Base-by-base conservation (phyloP, 2,329 filamentous ascomycete genomes). In the Beauveria sp. region DNA sequence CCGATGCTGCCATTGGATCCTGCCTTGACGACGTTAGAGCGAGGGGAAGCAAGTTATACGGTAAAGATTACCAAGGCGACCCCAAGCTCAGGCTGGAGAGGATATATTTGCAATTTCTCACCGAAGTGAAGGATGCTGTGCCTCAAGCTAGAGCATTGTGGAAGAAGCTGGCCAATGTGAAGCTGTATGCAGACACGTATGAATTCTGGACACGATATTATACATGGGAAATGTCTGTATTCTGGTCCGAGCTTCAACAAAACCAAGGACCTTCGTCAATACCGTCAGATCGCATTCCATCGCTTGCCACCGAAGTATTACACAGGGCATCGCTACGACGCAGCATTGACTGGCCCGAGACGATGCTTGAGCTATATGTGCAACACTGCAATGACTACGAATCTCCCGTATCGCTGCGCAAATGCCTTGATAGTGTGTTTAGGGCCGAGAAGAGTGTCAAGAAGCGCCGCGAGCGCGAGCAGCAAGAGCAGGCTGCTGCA, bases 141-240 rank as follows among this genome's bases (percentile, higher is more conserved):
- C 85, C 91, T 22, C 87, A 87, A 61, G 95, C 93, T 2, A 85
- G 95, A 45, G 81, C 82, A 18, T 84, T 89, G 53, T 98, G 91
- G 86, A 86, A 89, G 65, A 83, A 84, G 20, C 79, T 98, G 34
- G 82, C 80, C 3, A 72, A 84, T 24, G 77, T 84, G n/a, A 79
- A 82, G 20, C 85, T 85, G 3, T 77, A 91, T 61, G 86, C 86
- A 34, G 85, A 91, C 67, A 93, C 86, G 67, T 92, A 93, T 70
- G 91, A 96, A 68, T 98, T 98, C 72, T 99, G 95, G 95, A 81
- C 93, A 60, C 86, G 87, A 49, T 97, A 91, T 74, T 97, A 97
- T 74, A 81, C 88, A 58, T 98, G 92, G 89, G 95, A 98, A 75
- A 88, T 98, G 81, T 81, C 89, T 62, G 69, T 84, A 5, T 85